A percentile compares a stretch with the other conserved stretches of the same genome.
Conservation (phyloP, 768 basidiomycete genomes). For the Tricholoma sp. region DNA sequence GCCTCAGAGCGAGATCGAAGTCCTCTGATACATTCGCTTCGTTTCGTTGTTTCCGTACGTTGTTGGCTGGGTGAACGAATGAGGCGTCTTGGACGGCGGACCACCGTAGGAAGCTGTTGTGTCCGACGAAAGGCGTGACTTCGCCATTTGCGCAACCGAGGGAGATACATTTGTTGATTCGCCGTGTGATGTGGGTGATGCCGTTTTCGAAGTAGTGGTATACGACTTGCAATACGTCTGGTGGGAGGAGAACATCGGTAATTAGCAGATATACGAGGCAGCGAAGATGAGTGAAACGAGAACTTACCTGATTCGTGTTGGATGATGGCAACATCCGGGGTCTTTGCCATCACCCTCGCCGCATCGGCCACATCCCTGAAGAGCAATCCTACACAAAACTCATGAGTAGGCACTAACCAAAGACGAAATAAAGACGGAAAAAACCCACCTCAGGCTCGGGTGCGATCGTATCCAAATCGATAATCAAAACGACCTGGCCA, state of each 20-base stretch:
- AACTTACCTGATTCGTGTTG: slow-evolving; percentile 74
- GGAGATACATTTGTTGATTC: too few relatives aligned
- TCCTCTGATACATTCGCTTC: slow-evolving; percentile 76
- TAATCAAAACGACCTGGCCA: slow-evolving; percentile 74
- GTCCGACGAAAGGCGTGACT: slow-evolving; percentile 82
- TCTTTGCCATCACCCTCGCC: slow-evolving; percentile 75
- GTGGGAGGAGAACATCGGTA: too few relatives aligned
- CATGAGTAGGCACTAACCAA: neutral
- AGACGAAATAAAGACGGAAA: neutral
- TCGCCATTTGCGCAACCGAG: too few relatives aligned
- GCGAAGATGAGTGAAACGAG: too few relatives aligned
- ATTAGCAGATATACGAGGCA: neutral
- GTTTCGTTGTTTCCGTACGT: slow-evolving; percentile 62
- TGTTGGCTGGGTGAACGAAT: slow-evolving; percentile 58
- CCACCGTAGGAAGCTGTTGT: slow-evolving; percentile 88
- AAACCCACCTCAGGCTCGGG: slow-evolving; percentile 56
- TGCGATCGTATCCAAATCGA: slow-evolving; percentile 74
- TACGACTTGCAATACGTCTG: too few relatives aligned
- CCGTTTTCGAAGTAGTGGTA: too few relatives aligned
- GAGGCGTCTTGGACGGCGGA: slow-evolving; percentile 78
- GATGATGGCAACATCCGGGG: slow-evolving; percentile 79
- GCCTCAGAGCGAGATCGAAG: too few relatives aligned
- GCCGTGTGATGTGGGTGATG: too few relatives aligned
- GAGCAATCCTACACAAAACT: slow-evolving; percentile 55
- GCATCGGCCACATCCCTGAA: slow-evolving; percentile 91